phyloP scores from a whole-genome alignment of 176 grass and related monocot genomes.

The Luzula sylvatica region DNA sequence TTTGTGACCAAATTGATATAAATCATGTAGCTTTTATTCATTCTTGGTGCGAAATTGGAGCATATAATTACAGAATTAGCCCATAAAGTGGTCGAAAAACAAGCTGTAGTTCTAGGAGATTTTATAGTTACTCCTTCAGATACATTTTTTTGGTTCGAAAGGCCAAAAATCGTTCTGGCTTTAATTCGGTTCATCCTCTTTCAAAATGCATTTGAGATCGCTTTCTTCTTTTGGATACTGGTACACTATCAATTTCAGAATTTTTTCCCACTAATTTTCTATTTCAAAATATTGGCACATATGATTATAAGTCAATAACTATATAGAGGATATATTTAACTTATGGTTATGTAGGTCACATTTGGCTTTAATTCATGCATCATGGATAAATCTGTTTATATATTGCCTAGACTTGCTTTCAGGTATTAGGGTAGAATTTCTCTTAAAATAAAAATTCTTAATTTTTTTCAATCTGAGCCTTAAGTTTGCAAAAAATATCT shows the following conservation, averaged over 20 bases:
- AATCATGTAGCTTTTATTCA: constrained; percentile 32
- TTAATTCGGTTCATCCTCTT: constrained; percentile 62
- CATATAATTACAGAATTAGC: constrained; percentile 61
- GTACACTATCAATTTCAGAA: constrained; percentile 16
- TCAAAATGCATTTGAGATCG: constrained; percentile 66
- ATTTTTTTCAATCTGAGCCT: not conserved
- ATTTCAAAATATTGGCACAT: no score
- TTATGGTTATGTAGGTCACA: constrained; percentile 17
- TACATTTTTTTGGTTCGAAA: constrained; percentile 55
- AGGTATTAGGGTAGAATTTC: constrained; percentile 24
- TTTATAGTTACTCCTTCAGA: constrained; percentile 54
- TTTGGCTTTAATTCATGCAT: constrained; percentile 47
- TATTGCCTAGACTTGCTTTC: constrained; percentile 28
- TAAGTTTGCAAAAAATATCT: no score
- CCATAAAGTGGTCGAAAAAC: constrained; percentile 42
- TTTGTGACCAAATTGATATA: no score
- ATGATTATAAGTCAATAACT: no score
- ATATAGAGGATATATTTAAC: no score
- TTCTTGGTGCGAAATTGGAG: constrained; percentile 57
- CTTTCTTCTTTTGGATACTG: constrained; percentile 63
- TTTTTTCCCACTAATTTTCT: not conserved
- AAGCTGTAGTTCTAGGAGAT: constrained; percentile 30
- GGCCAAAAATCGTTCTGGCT: constrained; percentile 47
- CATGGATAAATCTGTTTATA: constrained; percentile 29
- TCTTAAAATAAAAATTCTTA: not conserved